A percentile compares a stretch with the other conserved stretches of the same genome.
Conservation (phyloP, 169 alveolate genomes). For the Plasmodium malariae region DNA sequence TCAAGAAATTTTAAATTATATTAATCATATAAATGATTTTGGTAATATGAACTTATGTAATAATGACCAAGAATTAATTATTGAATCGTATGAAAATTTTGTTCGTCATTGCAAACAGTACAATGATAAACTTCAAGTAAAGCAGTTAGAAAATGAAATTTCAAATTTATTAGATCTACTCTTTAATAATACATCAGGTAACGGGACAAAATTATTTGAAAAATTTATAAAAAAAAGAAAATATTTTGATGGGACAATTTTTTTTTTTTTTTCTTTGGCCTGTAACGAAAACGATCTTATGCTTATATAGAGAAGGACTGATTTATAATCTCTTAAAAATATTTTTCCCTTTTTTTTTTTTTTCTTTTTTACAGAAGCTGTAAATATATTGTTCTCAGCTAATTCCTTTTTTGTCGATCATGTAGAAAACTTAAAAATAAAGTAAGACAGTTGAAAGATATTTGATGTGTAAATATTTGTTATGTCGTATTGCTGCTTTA, state of each 20-base stretch:
- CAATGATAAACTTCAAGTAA: slow-evolving; percentile 63
- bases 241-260: not conserved
- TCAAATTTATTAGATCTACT: slow-evolving; percentile 56
- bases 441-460: slow-evolving; percentile 17
- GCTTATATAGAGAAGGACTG: not conserved
- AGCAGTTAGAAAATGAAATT: slow-evolving; percentile 67
- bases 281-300: not conserved
- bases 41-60: slow-evolving; percentile 49
- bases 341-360: not conserved
- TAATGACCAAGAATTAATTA: slow-evolving; percentile 52
- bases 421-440: slow-evolving; percentile 66
- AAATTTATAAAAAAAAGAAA: slow-evolving; percentile 20
- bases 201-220: not conserved
- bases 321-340: not conserved
- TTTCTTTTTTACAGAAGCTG: slow-evolving; percentile 30
- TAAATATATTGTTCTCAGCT: slow-evolving; percentile 59
- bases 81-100: slow-evolving; percentile 65
- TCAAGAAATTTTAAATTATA: slow-evolving; percentile 48
- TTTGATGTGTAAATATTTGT: too few relatives aligned
- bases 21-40: slow-evolving; percentile 52
- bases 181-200: slow-evolving; percentile 73
- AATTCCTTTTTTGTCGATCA: slow-evolving; percentile 56
- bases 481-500: too few relatives aligned
- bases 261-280: not conserved
- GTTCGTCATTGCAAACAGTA: slow-evolving; percentile 67